Evolutionary conservation across 768 basidiomycete species (phyloP), one percentile per base, ranked within the genome.

Genomic region (Tulasnella sp.): DNA sequence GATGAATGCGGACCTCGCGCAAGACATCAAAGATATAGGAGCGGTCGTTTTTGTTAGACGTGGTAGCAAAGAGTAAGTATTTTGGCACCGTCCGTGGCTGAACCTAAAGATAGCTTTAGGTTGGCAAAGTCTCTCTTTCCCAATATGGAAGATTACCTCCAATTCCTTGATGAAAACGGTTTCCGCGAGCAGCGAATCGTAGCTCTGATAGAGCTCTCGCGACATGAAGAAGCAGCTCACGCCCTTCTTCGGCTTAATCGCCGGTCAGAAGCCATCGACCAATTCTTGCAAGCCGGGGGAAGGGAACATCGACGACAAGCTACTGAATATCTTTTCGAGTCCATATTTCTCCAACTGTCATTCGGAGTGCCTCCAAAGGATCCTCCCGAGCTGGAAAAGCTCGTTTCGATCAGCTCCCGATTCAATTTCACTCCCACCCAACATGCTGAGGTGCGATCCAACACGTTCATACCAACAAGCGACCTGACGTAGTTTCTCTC

Each of bases 1-100:
- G 5, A 84, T 90, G 32, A 78, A 84, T 0, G 35, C 73, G 0
- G 81, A 81, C 0, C 82, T 87, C 5, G 84, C 80, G 0, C 83
- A 78, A 39, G 51, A 42, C 20, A 85, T 91, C 48, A 83, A 83
- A 40, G 84, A 84, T 0, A 86, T 87, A 2, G 88, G 87, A 1
- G 85, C 86, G 0, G 72, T 90, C 29, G 75, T 57, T 37, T 76
- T 57, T 44, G 61, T 69, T 20, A 57, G 40, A 40, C 29, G 20
- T 5, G 46, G 51, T 26, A 5, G 23, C 15, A 51, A 40, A 15
- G 37, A 40, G 75, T 76, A 32, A n/a, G 61, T 39, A 20, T 4
- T 23, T 76, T 16, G 13, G 29, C n/a, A 61, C 35, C 37, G 20
- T 11, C 57, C 15, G n/a, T 37, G 13, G 55, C 35, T 13, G n/a